Base-by-base conservation (phyloP, 257 asterid genomes). In the Schizonepeta tenuifolia region DNA sequence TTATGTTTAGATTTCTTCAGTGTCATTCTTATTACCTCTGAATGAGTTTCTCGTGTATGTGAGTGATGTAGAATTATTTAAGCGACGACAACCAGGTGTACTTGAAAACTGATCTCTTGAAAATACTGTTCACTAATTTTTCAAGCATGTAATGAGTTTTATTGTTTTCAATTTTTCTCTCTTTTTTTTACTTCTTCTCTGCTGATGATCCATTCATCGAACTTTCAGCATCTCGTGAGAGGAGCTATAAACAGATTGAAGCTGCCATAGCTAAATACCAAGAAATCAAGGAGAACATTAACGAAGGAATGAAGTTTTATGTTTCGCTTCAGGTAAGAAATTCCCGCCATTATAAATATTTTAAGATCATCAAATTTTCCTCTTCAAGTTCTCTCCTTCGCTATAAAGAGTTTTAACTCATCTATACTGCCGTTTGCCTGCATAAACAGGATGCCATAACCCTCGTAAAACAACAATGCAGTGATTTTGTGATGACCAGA, bases 251-350 rank as follows among this genome's bases (percentile, higher is more conserved):
- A 77, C 97, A 92, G 80, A 90, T 92, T 44, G 95, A 90, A 85
- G 96, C 96, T 73, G 98, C 95, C 68, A 75, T 88, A 74, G 90
- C 90, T 15, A 90, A 90, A 72, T 92, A 58, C 47, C 90, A 73
- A 75, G 98, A 93, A 78, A 87, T 91, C 67, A 91, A 91, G 87
- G 95, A 91, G 77, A 94, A 94, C 80, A 82, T 91, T 28, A 88
- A 91, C 65, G 97, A 89, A 83, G 98, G 98, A 72, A 70, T 94
- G 80, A 91, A 89, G 85, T 94, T 94, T 79, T 94, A 94, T 76
- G 88, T 89, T 51, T 89, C 93, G 67, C 97, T 93, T 72, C 98
- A 91, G 95, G 98, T 91, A 86, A 20, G 57, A 59, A 49, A 35
- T 31, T 75, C 21, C 69, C 63, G 24, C 21, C 40, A 13, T 65